Base-by-base conservation (phyloP, 345 rosid genomes). In the Linum tenue region DNA sequence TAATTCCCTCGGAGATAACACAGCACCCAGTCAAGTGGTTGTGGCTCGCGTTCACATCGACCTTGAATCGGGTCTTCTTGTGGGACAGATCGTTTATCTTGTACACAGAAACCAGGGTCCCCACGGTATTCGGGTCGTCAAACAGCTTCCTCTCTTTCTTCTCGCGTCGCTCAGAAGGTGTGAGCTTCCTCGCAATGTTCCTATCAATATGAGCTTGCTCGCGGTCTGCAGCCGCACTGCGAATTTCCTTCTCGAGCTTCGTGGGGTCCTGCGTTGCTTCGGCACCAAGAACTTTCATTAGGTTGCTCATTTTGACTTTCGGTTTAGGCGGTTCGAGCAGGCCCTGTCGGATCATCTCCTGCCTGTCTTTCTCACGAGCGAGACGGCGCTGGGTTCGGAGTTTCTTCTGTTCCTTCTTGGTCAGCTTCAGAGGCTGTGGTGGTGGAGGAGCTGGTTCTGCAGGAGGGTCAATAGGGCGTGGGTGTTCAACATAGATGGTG, bases 241-340 rank as follows among this genome's bases (percentile, higher is more conserved):
- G 89, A 66, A 94, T 82, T 80, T 94, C 96, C 82, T 73, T 90
- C 75, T 94, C 99, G 36, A 94, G 99, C 76, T 79, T 83, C 37
- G 97, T 94, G 31, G 99, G 97, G 70, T 94, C 99, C 74, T 90
- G 96, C 15, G 97, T 88, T 22, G 99, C 99, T 80, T 94, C 97
- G 37, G 89, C 70, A n/a, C 96, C 97, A 62, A 94, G 86, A 73
- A 94, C 99, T 73, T 80, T 94, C 99, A 94, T 94, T 53, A 94
- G 73, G 68, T 94, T 94, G 81, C 96, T 94, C 95, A 91, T 81
- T 66, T 90, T 94, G 39, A 94, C 95, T 77, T 90, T 94, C 17
- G 92, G 77, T 65, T 90, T 94, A 11, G 95, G 97, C 37, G 92
- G 97, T 75, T 88, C 97, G 68, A 91, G 72, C 75, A 94, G 69